Conservation (phyloP, 1,139 yeast species). For the Pichia sp. region DNA sequence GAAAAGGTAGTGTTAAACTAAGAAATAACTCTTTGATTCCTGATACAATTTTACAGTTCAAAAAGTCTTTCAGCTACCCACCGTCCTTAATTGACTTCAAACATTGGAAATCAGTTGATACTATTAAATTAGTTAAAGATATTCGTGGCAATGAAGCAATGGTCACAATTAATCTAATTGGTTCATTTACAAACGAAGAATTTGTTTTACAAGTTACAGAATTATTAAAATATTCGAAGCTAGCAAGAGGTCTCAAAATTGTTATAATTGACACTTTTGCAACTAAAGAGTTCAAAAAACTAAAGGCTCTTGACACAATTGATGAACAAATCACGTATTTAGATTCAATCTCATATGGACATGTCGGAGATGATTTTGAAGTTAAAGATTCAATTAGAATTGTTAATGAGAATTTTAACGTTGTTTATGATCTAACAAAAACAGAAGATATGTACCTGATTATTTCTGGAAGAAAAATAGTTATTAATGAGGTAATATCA, state of each 20-base stretch:
- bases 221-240: conserved; percentile 27
- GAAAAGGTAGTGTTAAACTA: conserved; percentile 19
- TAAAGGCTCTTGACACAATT: conserved; percentile 1
- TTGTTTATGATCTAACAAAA: conserved; percentile 4
- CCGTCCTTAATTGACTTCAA: conserved; percentile 1
- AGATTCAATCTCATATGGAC: not conserved
- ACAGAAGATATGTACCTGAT: conserved; percentile 13
- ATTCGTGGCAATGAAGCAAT: conserved; percentile 18
- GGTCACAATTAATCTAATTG: conserved; percentile 49
- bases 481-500: conserved; percentile 6
- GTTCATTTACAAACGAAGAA: conserved; percentile 39
- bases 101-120: conserved; percentile 4
- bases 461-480: conserved; percentile 25
- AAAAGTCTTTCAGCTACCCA: conserved; percentile 1
- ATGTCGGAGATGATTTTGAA: conserved; percentile 4
- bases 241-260: conserved; percentile 31
- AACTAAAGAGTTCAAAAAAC: conserved; percentile 9
- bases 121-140: conserved; percentile 6
- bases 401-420: conserved; percentile 7
- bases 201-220: conserved; percentile 40
- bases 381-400: conserved; percentile 2
- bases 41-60: conserved; percentile 16
- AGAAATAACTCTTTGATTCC: conserved; percentile 34
- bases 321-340: conserved; percentile 6
- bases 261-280: conserved; percentile 28